phyloP scores from a whole-genome alignment of 1,139 yeast genomes.

The Pichia sp. region DNA sequence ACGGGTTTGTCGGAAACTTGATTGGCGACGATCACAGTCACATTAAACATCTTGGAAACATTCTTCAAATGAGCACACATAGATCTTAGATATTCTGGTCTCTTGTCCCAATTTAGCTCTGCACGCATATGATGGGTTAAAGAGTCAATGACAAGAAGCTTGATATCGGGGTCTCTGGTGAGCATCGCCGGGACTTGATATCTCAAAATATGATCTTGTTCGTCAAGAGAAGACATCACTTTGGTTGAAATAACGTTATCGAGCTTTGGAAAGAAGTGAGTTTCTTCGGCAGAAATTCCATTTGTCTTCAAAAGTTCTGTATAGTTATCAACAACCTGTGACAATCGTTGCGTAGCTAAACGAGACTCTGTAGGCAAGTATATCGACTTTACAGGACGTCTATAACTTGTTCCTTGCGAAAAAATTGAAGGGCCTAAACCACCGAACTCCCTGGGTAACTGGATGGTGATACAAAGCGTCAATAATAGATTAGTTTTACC shows the following conservation, averaged over 20 bases:
- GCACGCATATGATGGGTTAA: slow-evolving; percentile 81
- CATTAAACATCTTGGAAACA: slow-evolving; percentile 40
- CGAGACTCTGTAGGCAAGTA: slow-evolving; percentile 74
- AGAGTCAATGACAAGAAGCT: slow-evolving; percentile 65
- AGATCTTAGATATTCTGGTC: slow-evolving; percentile 37
- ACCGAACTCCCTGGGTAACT: slow-evolving; percentile 37
- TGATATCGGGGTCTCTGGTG: slow-evolving; percentile 35
- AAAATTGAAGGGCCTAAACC: slow-evolving; percentile 35
- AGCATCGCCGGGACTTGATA: slow-evolving; percentile 63
- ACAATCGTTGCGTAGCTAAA: slow-evolving; percentile 56
- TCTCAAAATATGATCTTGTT: slow-evolving; percentile 64
- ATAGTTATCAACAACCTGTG: slow-evolving; percentile 26
- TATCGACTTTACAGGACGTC: slow-evolving; percentile 34
- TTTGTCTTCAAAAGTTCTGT: slow-evolving; percentile 28
- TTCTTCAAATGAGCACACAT: slow-evolving; percentile 43
- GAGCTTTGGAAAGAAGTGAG: slow-evolving; percentile 30
- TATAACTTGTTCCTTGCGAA: neutral
- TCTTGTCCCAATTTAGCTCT: slow-evolving; percentile 40
- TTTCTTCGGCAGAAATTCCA: slow-evolving; percentile 19
- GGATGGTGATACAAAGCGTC: slow-evolving; percentile 56
- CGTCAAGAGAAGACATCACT: slow-evolving; percentile 48
- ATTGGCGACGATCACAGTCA: slow-evolving; percentile 69
- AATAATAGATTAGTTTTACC: slow-evolving; percentile 77
- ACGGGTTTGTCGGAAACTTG: slow-evolving; percentile 66
- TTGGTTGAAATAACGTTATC: slow-evolving; percentile 56